A percentile compares a stretch with the other conserved stretches of the same genome.
These are phyloP conservation scores for Penicillium longicatenatum DNA, from an alignment of 495 filamentous ascomycete species.

Conservation along the genomic window DNA sequence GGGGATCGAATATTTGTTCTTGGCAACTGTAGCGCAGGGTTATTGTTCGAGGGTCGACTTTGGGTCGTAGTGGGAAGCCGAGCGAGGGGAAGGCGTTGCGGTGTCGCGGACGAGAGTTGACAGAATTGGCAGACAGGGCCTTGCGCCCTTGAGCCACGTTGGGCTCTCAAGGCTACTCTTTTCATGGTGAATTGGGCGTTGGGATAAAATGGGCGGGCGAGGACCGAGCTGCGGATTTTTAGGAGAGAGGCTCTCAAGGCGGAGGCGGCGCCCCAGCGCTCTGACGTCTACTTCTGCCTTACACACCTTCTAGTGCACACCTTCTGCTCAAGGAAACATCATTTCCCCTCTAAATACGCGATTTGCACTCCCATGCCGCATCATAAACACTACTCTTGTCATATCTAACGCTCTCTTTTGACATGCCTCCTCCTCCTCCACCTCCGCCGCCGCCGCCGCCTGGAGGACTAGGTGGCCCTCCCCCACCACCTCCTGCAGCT, in stretches of 20 bases:
- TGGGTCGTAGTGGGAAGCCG: conserved; percentile 16
- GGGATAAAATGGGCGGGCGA: conserved; percentile 5
- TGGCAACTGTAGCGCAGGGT: conserved; percentile 22
- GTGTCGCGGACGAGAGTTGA: conserved; percentile 30
- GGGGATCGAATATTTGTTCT: conserved; percentile 10
- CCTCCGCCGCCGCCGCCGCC: conserved; percentile 69
- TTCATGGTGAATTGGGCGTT: conserved; percentile 32
- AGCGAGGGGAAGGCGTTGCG: conserved; percentile 25
- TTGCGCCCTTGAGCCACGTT: conserved; percentile 25
- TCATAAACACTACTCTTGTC: conserved; percentile 6
- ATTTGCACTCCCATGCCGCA: conserved; percentile 11
- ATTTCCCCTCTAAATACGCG: conserved; percentile 10
- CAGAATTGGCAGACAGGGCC: conserved; percentile 43
- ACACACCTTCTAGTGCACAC: conserved; percentile 12
- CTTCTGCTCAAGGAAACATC: conserved; percentile 22
- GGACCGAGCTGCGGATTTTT: conserved; percentile 21
- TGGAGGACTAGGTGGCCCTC: conserved; percentile 66
- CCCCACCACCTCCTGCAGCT: conserved; percentile 61
- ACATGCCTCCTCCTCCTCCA: conserved; percentile 70
- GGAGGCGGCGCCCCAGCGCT: conserved; percentile 29
- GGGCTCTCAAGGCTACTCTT: conserved; percentile 33
- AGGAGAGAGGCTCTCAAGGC: conserved; percentile 25
- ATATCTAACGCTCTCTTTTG: conserved; percentile 13
- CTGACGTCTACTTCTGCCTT: conserved; percentile 35
- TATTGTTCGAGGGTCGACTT: conserved; percentile 9